These are phyloP conservation scores for Jaltomata sinuosa DNA, from an alignment of 257 asterid genomes.

Conservation along the genomic window DNA sequence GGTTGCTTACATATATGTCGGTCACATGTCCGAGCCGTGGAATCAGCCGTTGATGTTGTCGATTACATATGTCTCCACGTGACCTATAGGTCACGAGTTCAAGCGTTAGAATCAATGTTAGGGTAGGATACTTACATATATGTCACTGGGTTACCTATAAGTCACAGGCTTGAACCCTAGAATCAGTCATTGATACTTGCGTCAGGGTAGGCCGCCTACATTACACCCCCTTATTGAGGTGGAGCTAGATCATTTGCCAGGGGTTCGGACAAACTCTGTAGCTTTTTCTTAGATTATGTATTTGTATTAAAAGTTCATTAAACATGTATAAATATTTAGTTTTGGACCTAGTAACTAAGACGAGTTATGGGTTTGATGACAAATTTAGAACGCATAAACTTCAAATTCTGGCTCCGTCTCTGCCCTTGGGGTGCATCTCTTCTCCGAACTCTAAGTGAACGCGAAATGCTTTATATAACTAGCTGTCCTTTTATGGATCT, in stretches of 20 bases:
- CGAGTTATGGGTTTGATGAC: not conserved
- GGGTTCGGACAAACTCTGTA: not conserved
- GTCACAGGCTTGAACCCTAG: not conserved
- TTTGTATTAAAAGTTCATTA: not conserved
- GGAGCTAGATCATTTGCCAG: not conserved
- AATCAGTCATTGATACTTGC: not conserved
- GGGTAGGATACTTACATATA: not conserved
- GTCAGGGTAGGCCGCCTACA: not conserved
- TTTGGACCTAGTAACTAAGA: not conserved
- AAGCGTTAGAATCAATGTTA: not conserved
- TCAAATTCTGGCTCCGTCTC: not conserved
- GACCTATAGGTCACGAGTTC: not conserved
- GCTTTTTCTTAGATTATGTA: not conserved
- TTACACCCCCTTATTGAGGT: not conserved
- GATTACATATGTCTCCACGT: not conserved
- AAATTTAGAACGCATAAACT: not conserved
- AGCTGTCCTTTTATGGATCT: too few species aligned
- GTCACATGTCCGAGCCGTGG: too few species aligned
- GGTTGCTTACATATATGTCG: not conserved
- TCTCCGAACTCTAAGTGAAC: not conserved
- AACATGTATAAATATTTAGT: not conserved
- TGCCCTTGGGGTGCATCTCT: too few species aligned
- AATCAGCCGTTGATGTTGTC: not conserved
- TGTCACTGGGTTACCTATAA: fast-evolving
- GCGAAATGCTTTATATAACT: too few species aligned